phyloP scores from a whole-genome alignment of 2,329 filamentous ascomycete genomes.

The Delphinella strobiligena region DNA sequence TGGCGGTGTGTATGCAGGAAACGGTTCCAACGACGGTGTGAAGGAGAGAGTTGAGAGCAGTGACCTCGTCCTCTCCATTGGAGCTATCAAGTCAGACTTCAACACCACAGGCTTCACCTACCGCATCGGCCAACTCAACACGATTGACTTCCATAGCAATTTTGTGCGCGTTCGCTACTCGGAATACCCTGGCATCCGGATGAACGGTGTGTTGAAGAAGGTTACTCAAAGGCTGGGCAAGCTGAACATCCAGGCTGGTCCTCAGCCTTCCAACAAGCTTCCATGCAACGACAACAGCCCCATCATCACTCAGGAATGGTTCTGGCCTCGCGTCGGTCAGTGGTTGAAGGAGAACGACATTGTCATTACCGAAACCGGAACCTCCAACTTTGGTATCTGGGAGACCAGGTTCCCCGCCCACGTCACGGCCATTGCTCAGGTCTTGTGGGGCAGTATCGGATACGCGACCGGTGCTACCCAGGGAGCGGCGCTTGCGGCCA shows the following conservation, averaged over 20 bases:
- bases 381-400: constrained; percentile 38
- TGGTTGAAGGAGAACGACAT: constrained; percentile 15
- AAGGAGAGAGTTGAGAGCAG: constrained; percentile 13
- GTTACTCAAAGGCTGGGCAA: constrained; percentile 51
- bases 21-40: constrained; percentile 12
- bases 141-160: constrained; percentile 39
- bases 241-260: constrained; percentile 40
- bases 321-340: constrained; percentile 12
- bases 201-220: constrained; percentile 55
- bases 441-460: constrained; percentile 19
- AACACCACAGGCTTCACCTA: constrained; percentile 21
- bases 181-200: constrained; percentile 60
- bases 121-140: constrained; percentile 12
- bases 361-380: constrained; percentile 18
- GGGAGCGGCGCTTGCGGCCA: constrained; percentile 14
- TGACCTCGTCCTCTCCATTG: constrained; percentile 13
- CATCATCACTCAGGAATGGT: constrained; percentile 13
- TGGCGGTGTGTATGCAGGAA: constrained; percentile 43
- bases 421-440: constrained; percentile 47
- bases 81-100: constrained; percentile 14
- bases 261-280: constrained; percentile 19
- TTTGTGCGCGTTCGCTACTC: constrained; percentile 53
- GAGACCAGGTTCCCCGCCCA: constrained; percentile 37
- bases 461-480: constrained; percentile 16
- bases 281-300: constrained; percentile 3